A percentile compares a stretch with the other conserved stretches of the same genome.
Evolutionary conservation across 2,329 filamentous ascomycete species (phyloP).

Genomic region (Diaporthe australafricana): DNA sequence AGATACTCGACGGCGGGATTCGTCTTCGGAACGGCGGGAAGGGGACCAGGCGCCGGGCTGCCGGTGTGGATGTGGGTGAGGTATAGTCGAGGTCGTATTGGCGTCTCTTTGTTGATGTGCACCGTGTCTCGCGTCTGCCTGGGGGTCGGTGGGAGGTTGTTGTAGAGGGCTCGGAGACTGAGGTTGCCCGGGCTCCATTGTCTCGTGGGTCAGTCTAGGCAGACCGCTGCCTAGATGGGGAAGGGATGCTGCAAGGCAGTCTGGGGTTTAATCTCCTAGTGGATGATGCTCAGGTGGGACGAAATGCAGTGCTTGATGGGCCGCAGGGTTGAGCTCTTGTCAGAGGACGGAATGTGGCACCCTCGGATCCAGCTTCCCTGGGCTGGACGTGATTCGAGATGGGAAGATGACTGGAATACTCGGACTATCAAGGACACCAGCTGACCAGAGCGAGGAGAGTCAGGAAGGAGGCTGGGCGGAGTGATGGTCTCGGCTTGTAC

Average conservation of each 20-base stretch:
- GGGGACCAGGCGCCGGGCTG: constrained; percentile 35
- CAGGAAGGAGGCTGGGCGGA: not conserved
- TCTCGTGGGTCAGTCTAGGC: constrained; percentile 30
- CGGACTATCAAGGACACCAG: not conserved
- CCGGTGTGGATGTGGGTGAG: constrained; percentile 23
- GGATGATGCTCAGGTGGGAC: constrained; percentile 30
- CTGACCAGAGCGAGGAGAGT: not conserved
- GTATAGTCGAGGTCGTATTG: constrained; percentile 20
- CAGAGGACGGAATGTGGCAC: constrained; percentile 7
- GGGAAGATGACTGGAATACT: not conserved
- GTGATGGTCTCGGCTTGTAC: not conserved
- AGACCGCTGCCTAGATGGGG: constrained; percentile 34
- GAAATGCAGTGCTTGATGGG: constrained; percentile 32
- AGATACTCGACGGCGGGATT: constrained; percentile 50
- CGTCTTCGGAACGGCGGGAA: constrained; percentile 46
- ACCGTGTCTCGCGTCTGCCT: not conserved
- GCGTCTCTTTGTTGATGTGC: constrained; percentile 13
- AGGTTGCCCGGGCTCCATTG: constrained; percentile 34
- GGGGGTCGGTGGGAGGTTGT: constrained; percentile 23
- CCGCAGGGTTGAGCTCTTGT: constrained; percentile 23
- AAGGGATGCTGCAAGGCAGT: constrained; percentile 32
- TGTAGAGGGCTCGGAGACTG: constrained; percentile 21
- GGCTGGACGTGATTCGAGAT: not conserved
- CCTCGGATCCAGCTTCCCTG: not conserved
- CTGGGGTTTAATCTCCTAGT: constrained; percentile 17